Conservation (phyloP, 192 early-diverging fungal species). For the Kappamyces sp. region DNA sequence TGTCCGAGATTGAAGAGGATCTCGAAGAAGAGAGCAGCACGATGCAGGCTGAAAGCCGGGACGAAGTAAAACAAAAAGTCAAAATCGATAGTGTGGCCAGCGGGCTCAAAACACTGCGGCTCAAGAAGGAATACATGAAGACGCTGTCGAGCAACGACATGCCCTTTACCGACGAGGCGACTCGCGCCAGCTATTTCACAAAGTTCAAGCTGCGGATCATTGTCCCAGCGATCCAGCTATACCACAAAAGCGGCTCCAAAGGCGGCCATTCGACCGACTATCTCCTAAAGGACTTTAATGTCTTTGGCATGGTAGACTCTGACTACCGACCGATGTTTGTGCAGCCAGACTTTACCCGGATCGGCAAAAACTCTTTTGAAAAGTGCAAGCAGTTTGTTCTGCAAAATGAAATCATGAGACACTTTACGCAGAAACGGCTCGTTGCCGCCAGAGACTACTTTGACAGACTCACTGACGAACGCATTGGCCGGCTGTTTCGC, state of each 20-base stretch:
- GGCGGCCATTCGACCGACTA: slow-evolving; percentile 28
- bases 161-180: slow-evolving; percentile 30
- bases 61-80: slow-evolving; percentile 35
- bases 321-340: slow-evolving; percentile 45
- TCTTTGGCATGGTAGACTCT: slow-evolving; percentile 35
- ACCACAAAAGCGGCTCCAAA: slow-evolving; percentile 41
- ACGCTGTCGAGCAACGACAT: slow-evolving; percentile 12
- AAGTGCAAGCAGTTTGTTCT: slow-evolving; percentile 39
- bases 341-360: slow-evolving; percentile 19
- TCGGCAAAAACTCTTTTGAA: slow-evolving; percentile 32
- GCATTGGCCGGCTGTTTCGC: slow-evolving; percentile 45
- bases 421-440: slow-evolving; percentile 33
- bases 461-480: slow-evolving; percentile 42
- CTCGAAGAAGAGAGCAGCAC: slow-evolving; percentile 40
- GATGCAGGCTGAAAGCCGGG: slow-evolving; percentile 32
- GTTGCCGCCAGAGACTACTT: slow-evolving; percentile 28
- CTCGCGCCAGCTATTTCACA: slow-evolving; percentile 33
- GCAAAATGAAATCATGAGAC: slow-evolving; percentile 38
- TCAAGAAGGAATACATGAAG: slow-evolving; percentile 33
- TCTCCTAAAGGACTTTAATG: slow-evolving; percentile 39
- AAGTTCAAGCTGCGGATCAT: slow-evolving; percentile 43
- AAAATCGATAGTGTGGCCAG: slow-evolving; percentile 40
- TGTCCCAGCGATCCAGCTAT: slow-evolving; percentile 37
- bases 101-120: slow-evolving; percentile 28
- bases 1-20: slow-evolving; percentile 42